Conservation (phyloP, 2,329 filamentous ascomycete species). For the Amauroascus niger region DNA sequence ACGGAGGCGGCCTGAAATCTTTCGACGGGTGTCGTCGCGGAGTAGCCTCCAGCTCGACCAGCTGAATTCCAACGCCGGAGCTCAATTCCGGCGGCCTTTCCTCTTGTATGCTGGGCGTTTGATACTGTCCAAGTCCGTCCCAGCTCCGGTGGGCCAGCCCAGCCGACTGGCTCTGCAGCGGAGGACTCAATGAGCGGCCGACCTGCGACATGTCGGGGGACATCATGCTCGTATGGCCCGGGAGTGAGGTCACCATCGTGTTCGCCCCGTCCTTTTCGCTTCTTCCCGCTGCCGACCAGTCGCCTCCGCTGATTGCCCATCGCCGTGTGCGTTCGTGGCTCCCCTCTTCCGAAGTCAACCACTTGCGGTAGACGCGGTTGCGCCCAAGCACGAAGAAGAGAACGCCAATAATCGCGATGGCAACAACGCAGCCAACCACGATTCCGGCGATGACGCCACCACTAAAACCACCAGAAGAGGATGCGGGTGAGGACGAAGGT, state of each 20-base stretch:
- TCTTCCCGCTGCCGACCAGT: constrained; percentile 16
- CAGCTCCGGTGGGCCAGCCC: constrained; percentile 3
- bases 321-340: constrained; percentile 25
- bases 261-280: constrained; percentile 2
- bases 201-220: constrained; percentile 9
- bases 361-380: constrained; percentile 28
- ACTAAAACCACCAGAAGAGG: constrained; percentile 23
- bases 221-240: constrained; percentile 16
- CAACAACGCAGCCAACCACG: constrained; percentile 43
- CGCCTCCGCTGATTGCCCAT: constrained; percentile 26
- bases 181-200: neutral
- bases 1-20: neutral
- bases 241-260: constrained; percentile 7
- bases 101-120: neutral
- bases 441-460: constrained; percentile 52
- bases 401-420: constrained; percentile 39
- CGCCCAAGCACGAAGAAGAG: constrained; percentile 31
- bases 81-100: constrained; percentile 6
- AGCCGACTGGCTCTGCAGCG: neutral
- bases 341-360: constrained; percentile 28
- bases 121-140: constrained; percentile 4
- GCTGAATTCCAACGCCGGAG: neutral
- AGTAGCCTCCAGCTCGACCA: constrained; percentile 9
- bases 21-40: neutral
- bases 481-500: constrained; percentile 14